Evolutionary conservation across 2,329 filamentous ascomycete genomes (phyloP).

Genomic region (Fusarium ramigenum): DNA sequence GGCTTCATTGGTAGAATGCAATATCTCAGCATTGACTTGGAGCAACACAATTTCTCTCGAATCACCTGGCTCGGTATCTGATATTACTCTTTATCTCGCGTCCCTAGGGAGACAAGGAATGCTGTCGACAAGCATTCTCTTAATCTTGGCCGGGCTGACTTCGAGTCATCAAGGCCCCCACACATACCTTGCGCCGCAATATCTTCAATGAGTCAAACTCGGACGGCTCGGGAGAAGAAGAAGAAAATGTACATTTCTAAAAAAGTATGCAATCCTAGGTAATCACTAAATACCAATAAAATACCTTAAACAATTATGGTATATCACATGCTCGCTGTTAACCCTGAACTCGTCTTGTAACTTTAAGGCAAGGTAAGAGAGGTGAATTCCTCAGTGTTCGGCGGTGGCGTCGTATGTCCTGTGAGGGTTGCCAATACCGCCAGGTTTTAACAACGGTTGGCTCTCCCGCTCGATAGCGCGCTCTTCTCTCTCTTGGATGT

Average conservation of each 20-base stretch:
- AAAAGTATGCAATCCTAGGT: slow-evolving; percentile 19
- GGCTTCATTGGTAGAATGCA: neutral
- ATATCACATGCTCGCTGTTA: slow-evolving; percentile 40
- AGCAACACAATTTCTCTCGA: neutral
- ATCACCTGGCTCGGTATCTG: neutral
- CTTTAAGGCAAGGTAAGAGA: neutral
- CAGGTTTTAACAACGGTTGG: slow-evolving; percentile 60
- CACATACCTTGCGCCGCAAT: slow-evolving; percentile 3
- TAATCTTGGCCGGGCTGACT: slow-evolving; percentile 1
- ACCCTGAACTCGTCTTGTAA: slow-evolving; percentile 3
- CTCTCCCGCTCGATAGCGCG: slow-evolving; percentile 60
- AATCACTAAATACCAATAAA: slow-evolving; percentile 25
- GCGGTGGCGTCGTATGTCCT: slow-evolving; percentile 50
- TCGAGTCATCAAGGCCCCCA: slow-evolving; percentile 33
- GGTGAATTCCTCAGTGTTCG: slow-evolving; percentile 20
- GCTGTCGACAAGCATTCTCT: neutral
- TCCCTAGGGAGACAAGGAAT: slow-evolving; percentile 2
- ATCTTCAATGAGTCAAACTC: slow-evolving; percentile 16
- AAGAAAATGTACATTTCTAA: slow-evolving; percentile 26
- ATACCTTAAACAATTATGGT: slow-evolving; percentile 11
- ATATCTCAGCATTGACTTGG: neutral
- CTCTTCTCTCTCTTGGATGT: slow-evolving; percentile 61
- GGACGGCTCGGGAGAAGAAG: neutral
- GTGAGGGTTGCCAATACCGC: slow-evolving; percentile 59
- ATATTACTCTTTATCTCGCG: neutral